These are phyloP conservation scores for Globisporangium orthogonon DNA, from an alignment of 352 stramenopile species.

Conservation along the genomic window DNA sequence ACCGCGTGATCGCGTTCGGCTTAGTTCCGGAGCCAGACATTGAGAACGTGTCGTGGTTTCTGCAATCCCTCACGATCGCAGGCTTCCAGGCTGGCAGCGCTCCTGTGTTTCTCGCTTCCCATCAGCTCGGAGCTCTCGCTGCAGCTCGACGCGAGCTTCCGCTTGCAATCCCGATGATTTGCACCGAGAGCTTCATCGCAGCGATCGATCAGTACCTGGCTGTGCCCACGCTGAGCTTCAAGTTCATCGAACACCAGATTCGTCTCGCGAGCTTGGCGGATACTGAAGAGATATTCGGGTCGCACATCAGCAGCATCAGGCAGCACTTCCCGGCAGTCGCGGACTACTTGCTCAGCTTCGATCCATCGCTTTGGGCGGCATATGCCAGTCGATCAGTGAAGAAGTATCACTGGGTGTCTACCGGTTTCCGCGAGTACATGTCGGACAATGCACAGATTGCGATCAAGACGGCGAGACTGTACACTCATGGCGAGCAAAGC, in stretches of 20 bases:
- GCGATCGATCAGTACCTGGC: conserved; percentile 60
- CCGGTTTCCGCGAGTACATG: conserved; percentile 24
- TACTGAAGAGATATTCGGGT: conserved; percentile 3
- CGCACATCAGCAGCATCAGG: conserved; percentile 1
- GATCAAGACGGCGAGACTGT: conserved; percentile 43
- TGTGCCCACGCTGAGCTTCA: conserved; percentile 45
- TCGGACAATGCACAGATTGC: conserved; percentile 40
- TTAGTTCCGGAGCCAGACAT: conserved; percentile 56
- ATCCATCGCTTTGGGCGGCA: conserved; percentile 64
- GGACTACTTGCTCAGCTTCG: conserved; percentile 46
- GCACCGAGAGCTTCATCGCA: conserved; percentile 55
- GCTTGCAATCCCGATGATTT: conserved; percentile 66
- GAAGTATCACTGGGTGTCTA: conserved; percentile 56
- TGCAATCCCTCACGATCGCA: conserved; percentile 40
- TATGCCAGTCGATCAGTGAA: conserved; percentile 55
- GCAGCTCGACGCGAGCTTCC: conserved; percentile 44
- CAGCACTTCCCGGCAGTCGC: conserved; percentile 23
- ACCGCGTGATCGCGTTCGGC: conserved; percentile 63
- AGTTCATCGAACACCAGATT: conserved; percentile 44
- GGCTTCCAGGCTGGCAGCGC: conserved; percentile 41
- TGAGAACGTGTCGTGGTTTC: conserved; percentile 75
- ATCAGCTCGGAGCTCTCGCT: conserved; percentile 48
- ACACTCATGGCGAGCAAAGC: conserved; percentile 9
- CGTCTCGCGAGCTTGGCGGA: conserved; percentile 50
- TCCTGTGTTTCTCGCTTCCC: conserved; percentile 55